These are phyloP conservation scores for Globisporangium carolinianum DNA, from an alignment of 352 stramenopile genomes.

Conservation along the genomic window DNA sequence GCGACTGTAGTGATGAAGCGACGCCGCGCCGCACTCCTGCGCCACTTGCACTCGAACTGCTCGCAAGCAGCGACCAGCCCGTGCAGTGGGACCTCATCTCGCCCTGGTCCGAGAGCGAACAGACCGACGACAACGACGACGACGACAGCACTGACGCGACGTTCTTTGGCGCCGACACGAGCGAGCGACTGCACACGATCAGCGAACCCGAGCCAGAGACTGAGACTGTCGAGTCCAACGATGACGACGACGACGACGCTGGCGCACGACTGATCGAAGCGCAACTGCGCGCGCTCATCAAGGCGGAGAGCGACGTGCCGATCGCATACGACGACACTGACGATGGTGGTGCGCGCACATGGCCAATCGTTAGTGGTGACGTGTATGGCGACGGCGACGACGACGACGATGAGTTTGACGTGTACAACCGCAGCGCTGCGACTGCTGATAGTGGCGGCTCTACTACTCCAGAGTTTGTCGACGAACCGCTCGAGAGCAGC, in stretches of 20 bases:
- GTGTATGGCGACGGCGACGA: constrained; percentile 3
- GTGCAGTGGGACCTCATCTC: constrained; percentile 46
- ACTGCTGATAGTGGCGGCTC: neutral
- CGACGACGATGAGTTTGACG: constrained; percentile 16
- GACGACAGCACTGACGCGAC: neutral
- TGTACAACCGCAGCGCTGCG: constrained; percentile 2
- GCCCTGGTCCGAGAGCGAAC: constrained; percentile 28
- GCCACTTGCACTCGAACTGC: neutral
- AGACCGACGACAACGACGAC: constrained; percentile 1
- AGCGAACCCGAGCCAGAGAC: constrained; percentile 2
- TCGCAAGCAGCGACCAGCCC: neutral
- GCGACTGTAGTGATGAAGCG: neutral
- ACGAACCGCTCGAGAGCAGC: constrained; percentile 6
- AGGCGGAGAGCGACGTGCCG: neutral
- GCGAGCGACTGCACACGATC: neutral
- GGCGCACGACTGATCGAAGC: constrained; percentile 4
- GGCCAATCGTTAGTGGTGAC: neutral
- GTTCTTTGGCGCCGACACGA: constrained; percentile 4
- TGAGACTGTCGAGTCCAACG: neutral
- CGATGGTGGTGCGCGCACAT: neutral
- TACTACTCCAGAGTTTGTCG: constrained; percentile 3
- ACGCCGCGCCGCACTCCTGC: neutral
- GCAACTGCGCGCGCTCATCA: constrained; percentile 9
- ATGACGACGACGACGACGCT: neutral
- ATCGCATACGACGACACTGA: neutral